Evolutionary conservation across 768 basidiomycete genomes (phyloP).

Genomic region (Fistulinella prunicolor): DNA sequence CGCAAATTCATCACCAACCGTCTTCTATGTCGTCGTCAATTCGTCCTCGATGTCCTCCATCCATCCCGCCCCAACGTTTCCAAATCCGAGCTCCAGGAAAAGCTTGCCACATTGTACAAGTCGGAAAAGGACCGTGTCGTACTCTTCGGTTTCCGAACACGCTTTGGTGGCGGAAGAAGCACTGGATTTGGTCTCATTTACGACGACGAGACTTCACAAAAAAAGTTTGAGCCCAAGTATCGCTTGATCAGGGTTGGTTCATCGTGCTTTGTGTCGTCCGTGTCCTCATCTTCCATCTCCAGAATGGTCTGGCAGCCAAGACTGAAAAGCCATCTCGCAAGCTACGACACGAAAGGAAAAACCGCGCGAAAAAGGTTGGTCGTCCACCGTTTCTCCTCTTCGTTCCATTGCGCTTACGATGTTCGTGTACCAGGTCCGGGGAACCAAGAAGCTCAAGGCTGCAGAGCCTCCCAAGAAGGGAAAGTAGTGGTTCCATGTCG

Average conservation of each 20-base stretch:
- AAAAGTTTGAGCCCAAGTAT: constrained; percentile 96
- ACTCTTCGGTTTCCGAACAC: constrained; percentile 90
- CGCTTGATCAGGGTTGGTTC: constrained; percentile 85
- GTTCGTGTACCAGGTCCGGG: constrained; percentile 65
- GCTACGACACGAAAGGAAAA: constrained; percentile 99
- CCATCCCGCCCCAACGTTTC: constrained; percentile 94
- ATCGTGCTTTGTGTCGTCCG: background rate
- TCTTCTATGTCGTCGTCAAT: constrained; percentile 92
- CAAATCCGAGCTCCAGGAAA: constrained; percentile 86
- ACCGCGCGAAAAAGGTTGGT: constrained; percentile 96
- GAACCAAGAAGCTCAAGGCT: constrained; percentile 94
- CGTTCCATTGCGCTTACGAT: constrained; percentile 13
- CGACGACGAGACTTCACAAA: constrained; percentile 92
- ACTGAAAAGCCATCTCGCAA: constrained; percentile 92
- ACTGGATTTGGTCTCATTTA: constrained; percentile 98
- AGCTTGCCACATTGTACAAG: constrained; percentile 92
- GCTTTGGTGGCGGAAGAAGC: constrained; percentile 97
- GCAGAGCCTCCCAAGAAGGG: constrained; percentile 89
- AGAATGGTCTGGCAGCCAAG: constrained; percentile 73
- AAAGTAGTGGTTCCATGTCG: constrained; percentile 55
- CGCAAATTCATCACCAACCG: constrained; percentile 99
- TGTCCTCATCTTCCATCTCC: constrained; percentile 3
- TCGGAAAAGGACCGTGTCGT: constrained; percentile 87
- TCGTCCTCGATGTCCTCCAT: constrained; percentile 92
- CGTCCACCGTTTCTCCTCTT: background rate